phyloP scores from a whole-genome alignment of 768 basidiomycete species.

The Pisolithus microcarpus region DNA sequence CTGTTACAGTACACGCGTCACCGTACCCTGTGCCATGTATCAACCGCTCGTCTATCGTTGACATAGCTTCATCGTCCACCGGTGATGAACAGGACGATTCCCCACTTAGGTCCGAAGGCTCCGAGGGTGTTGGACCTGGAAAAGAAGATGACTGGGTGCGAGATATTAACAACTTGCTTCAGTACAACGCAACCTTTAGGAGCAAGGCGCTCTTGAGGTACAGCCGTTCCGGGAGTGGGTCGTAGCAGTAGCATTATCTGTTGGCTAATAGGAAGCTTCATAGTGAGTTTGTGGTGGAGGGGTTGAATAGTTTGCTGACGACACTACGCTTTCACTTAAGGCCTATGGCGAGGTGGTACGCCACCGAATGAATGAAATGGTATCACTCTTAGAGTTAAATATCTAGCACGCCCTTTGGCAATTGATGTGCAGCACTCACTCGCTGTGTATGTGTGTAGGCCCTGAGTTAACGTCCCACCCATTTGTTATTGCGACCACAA shows the following conservation, averaged over 20 bases:
- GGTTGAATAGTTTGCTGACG: too few relatives aligned
- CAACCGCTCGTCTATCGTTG: slow-evolving; percentile 72
- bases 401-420: too few relatives aligned
- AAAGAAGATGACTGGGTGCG: slow-evolving; percentile 95
- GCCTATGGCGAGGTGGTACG: too few relatives aligned
- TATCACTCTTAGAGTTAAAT: too few relatives aligned
- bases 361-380: too few relatives aligned
- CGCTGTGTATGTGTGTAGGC: too few relatives aligned
- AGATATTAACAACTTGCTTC: slow-evolving; percentile 89
- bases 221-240: slow-evolving; percentile 37
- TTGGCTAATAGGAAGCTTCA: background rate
- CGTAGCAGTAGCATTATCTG: background rate
- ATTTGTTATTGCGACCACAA: too few relatives aligned
- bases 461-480: too few relatives aligned
- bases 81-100: background rate
- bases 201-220: slow-evolving; percentile 80
- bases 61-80: slow-evolving; percentile 12
- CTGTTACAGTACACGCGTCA: slow-evolving; percentile 77
- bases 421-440: too few relatives aligned
- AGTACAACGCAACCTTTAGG: slow-evolving; percentile 92
- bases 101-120: slow-evolving; percentile 22
- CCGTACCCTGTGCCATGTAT: slow-evolving; percentile 91
- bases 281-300: background rate
- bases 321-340: too few relatives aligned
- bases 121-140: slow-evolving; percentile 65